phyloP scores from a whole-genome alignment of 73 alveolate species.

The Paramecium octaurelia region DNA sequence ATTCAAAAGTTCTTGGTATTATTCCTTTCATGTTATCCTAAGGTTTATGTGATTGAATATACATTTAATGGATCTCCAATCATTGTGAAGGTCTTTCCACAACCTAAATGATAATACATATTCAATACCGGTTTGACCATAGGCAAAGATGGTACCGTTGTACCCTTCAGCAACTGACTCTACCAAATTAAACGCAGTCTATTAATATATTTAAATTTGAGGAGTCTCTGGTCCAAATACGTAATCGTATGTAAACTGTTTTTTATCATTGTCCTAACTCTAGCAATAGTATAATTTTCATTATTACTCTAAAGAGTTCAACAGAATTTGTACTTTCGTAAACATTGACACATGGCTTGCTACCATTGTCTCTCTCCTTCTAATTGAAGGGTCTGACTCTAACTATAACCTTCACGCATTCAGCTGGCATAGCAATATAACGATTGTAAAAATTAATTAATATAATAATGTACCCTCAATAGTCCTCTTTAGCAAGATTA shows the following conservation, averaged over 20 bases:
- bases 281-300: not conserved
- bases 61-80: slow-evolving; percentile 75
- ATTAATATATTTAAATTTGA: slow-evolving; percentile 86
- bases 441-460: not conserved
- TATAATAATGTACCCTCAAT: not conserved
- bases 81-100: slow-evolving; percentile 95
- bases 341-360: slow-evolving; percentile 37
- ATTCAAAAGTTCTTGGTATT: slow-evolving; percentile 91
- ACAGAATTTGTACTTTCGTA: slow-evolving; percentile 49
- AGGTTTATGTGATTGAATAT: not conserved
- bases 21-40: slow-evolving; percentile 73
- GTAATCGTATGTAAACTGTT: slow-evolving; percentile 82
- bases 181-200: slow-evolving; percentile 94
- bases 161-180: slow-evolving; percentile 97
- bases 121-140: slow-evolving; percentile 74
- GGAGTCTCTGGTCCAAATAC: slow-evolving; percentile 88
- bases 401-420: slow-evolving; percentile 81
- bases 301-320: not conserved
- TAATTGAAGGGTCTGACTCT: slow-evolving; percentile 78
- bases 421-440: slow-evolving; percentile 66
- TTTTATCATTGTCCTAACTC: slow-evolving; percentile 7
- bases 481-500: not conserved
- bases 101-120: slow-evolving; percentile 28
- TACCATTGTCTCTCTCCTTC: slow-evolving; percentile 59
- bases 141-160: slow-evolving; percentile 85